Conservation (phyloP, 768 basidiomycete species). For the Leccinum pellstonianum region DNA sequence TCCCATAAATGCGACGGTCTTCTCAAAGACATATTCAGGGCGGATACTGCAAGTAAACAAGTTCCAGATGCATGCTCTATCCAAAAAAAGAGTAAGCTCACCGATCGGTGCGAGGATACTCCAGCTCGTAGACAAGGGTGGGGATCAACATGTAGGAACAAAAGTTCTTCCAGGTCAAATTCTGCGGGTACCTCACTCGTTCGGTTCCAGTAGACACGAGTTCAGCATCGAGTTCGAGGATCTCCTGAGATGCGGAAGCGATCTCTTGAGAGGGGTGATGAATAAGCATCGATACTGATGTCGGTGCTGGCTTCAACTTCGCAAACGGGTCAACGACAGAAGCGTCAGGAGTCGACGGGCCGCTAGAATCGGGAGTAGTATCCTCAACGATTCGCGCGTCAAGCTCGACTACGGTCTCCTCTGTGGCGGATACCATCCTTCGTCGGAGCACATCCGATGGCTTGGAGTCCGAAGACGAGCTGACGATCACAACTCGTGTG, state of each 20-base stretch:
- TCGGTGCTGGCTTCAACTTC: conserved; percentile 3
- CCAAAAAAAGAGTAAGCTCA: conserved; percentile 33
- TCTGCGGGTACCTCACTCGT: conserved; percentile 77
- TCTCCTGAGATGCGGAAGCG: conserved; percentile 68
- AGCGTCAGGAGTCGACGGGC: conserved; percentile 3
- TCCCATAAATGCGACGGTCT: conserved; percentile 85
- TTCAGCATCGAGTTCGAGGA: conserved; percentile 74
- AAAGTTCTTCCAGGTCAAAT: conserved; percentile 80
- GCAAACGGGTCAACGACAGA: conserved; percentile 11
- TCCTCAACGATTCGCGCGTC: conserved; percentile 1
- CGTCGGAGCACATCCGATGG: conserved; percentile 55
- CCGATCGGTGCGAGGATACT: conserved; percentile 90
- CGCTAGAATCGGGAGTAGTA: conserved; percentile 2
- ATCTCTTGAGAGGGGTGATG: conserved; percentile 68
- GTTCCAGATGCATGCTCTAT: neutral
- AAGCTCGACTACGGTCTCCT: conserved; percentile 5
- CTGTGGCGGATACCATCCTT: conserved; percentile 46
- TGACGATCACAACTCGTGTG: conserved; percentile 42
- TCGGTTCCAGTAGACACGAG: conserved; percentile 69
- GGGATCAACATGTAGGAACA: conserved; percentile 85
- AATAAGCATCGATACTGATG: conserved; percentile 46
- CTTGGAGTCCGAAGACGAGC: conserved; percentile 53
- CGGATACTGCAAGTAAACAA: conserved; percentile 32
- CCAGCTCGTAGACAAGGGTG: conserved; percentile 92
- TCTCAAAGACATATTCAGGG: conserved; percentile 54